Evolutionary conservation across 2,329 filamentous ascomycete species (phyloP).

Genomic region (Xylariaceae sp.): DNA sequence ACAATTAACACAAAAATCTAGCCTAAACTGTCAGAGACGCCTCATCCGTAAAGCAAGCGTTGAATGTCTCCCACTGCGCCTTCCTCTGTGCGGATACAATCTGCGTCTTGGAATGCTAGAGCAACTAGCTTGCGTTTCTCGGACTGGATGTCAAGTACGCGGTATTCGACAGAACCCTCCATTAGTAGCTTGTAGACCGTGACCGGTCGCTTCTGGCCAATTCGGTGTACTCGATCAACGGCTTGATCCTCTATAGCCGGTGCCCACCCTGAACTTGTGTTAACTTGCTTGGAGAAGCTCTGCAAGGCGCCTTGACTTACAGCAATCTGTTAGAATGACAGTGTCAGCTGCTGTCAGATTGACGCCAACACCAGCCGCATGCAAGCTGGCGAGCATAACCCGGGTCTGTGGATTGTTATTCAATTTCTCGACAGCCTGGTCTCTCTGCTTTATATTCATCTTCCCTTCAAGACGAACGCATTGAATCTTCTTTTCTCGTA

Average conservation of each 20-base stretch:
- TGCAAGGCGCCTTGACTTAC: constrained; percentile 44
- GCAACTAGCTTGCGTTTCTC: constrained; percentile 80
- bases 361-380: constrained; percentile 83
- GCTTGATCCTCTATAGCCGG: constrained; percentile 93
- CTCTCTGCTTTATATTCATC: constrained; percentile 75
- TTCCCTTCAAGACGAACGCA: constrained; percentile 81
- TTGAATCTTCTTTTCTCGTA: constrained; percentile 64
- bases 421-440: constrained; percentile 72
- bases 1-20: too few relatives aligned
- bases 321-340: constrained; percentile 82
- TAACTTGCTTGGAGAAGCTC: constrained; percentile 16
- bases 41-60: constrained; percentile 50
- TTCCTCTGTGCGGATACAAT: constrained; percentile 55
- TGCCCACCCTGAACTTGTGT: constrained; percentile 70
- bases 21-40: not conserved
- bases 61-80: constrained; percentile 53
- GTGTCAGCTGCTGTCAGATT: constrained; percentile 88
- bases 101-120: constrained; percentile 80
- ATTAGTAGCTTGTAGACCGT: constrained; percentile 84
- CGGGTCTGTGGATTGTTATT: constrained; percentile 71
- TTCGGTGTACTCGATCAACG: constrained; percentile 83
- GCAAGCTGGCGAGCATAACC: constrained; percentile 81
- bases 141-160: constrained; percentile 77
- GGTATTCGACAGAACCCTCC: constrained; percentile 80
- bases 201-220: constrained; percentile 81